phyloP scores from a whole-genome alignment of 257 asterid genomes.

The Solanum rostratum region DNA sequence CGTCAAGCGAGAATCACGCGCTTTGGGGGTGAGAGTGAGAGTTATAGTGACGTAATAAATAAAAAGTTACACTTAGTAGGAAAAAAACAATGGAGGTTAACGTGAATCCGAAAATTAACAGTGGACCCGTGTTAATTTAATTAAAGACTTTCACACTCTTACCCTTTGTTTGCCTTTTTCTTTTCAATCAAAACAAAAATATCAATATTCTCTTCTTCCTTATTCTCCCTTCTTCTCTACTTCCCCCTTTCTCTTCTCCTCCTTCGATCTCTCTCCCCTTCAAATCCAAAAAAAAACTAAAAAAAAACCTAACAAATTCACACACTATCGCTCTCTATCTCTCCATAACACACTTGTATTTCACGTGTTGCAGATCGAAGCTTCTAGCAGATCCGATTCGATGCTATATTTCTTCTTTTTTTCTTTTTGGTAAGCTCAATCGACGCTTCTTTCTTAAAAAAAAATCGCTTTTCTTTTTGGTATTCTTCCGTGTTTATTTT shows the following conservation, averaged over 20 bases:
- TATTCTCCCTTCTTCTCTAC: neutral
- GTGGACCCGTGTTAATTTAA: neutral
- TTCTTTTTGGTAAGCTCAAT: constrained; percentile 15
- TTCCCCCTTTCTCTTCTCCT: neutral
- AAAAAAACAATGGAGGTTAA: neutral
- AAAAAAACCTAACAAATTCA: neutral
- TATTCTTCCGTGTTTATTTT: neutral
- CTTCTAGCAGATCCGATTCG: constrained; percentile 29
- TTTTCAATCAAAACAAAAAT: neutral
- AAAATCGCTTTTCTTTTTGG: neutral
- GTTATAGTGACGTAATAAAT: neutral
- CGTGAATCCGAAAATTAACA: constrained; percentile 2
- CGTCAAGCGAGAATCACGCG: neutral
- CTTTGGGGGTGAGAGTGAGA: neutral
- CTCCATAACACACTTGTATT: neutral
- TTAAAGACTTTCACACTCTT: neutral
- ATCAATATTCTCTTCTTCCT: neutral
- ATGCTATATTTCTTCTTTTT: neutral
- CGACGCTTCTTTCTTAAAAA: neutral
- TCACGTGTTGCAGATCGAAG: constrained; percentile 29
- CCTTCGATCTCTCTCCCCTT: neutral
- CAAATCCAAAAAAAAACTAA: neutral
- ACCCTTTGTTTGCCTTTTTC: neutral
- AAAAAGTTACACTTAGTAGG: neutral
- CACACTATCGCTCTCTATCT: neutral